Evolutionary conservation across 257 asterid genomes (phyloP).

Genomic region (Solanum okadae): DNA sequence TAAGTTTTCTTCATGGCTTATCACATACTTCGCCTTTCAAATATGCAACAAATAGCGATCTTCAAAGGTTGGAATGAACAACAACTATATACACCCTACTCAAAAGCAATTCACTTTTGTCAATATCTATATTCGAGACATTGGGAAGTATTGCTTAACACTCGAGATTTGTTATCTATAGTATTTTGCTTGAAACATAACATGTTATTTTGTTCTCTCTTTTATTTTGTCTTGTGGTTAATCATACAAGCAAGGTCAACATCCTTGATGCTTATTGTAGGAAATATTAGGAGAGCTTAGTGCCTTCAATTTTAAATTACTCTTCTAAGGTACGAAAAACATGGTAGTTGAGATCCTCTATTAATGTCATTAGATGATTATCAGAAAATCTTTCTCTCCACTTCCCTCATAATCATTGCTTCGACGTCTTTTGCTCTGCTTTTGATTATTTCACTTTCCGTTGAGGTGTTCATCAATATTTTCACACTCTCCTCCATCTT

Average conservation of each 20-base stretch:
- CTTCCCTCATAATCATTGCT: neutral
- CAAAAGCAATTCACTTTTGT: too few relatives aligned
- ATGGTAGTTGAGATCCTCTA: conserved; percentile 1
- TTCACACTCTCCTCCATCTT: conserved; percentile 2
- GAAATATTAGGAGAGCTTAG: neutral
- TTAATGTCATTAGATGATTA: neutral
- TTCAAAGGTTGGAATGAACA: too few relatives aligned
- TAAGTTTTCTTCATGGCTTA: too few relatives aligned
- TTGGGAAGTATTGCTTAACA: neutral
- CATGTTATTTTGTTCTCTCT: neutral
- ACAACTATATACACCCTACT: too few relatives aligned
- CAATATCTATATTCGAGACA: neutral
- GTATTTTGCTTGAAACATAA: neutral
- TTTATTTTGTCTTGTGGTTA: neutral
- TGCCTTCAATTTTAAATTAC: neutral
- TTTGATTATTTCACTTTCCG: neutral
- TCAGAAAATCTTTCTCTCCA: neutral
- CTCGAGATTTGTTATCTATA: neutral
- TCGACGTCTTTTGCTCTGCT: neutral
- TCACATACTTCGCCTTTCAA: too few relatives aligned
- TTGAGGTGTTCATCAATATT: neutral
- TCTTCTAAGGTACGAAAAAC: neutral
- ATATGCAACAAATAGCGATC: too few relatives aligned
- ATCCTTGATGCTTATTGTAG: neutral
- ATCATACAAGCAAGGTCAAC: neutral